Conservation (phyloP, 1,284 basidiomycete species). For the Cryptococcus jaspeensis region DNA sequence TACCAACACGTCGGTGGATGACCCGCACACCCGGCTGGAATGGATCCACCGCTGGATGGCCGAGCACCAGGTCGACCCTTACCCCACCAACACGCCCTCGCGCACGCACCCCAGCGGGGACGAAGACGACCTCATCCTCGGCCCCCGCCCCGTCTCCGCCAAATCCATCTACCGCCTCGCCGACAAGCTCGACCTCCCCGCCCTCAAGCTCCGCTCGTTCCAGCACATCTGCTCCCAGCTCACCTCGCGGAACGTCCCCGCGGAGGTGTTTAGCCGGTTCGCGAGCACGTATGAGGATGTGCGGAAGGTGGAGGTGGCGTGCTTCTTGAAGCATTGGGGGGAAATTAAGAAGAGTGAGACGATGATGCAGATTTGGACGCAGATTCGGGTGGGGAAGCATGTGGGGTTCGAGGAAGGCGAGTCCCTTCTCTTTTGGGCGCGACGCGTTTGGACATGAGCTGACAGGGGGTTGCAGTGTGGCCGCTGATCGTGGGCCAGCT, state of each 20-base stretch:
- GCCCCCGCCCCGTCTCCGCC: constrained; percentile 76
- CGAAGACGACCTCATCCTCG: constrained; percentile 27
- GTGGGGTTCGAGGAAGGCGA: constrained; percentile 65
- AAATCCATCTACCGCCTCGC: constrained; percentile 86
- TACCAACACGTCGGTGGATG: constrained; percentile 5
- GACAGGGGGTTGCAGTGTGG: constrained; percentile 22
- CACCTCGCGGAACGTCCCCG: constrained; percentile 74
- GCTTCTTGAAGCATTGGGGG: constrained; percentile 75
- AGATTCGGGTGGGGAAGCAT: constrained; percentile 73
- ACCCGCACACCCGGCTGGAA: constrained; percentile 25
- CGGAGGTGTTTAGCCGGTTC: constrained; percentile 82
- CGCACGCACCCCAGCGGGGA: not conserved
- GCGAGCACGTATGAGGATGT: constrained; percentile 77
- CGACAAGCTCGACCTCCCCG: constrained; percentile 59
- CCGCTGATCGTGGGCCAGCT: constrained; percentile 33
- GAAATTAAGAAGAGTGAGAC: constrained; percentile 74
- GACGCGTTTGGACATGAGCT: not conserved
- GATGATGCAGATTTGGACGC: constrained; percentile 79
- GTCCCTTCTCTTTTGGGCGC: constrained; percentile 11
- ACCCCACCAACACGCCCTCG: not conserved
- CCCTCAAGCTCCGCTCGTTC: constrained; percentile 45
- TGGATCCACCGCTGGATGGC: constrained; percentile 46
- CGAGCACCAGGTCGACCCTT: constrained; percentile 26
- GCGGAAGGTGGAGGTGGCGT: constrained; percentile 72
- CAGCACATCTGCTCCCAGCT: constrained; percentile 74